Evolutionary conservation across 495 filamentous ascomycete species (phyloP), one percentile per base, ranked within the genome.

Genomic region (Aspergillus avenaceus): DNA sequence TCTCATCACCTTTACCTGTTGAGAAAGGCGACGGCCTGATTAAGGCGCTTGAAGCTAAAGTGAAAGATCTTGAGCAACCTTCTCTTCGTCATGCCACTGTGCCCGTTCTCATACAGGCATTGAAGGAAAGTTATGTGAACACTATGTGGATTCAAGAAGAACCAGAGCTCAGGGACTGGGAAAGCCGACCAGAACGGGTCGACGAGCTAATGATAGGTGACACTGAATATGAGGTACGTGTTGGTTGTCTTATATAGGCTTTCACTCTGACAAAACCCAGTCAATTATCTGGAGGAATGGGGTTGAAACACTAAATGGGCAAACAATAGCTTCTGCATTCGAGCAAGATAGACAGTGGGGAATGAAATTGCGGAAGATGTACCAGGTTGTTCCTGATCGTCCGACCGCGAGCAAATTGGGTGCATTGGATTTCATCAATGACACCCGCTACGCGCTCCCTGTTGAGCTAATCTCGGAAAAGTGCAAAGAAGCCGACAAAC

Each of bases 241-340:
- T 11, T 12, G 13, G 0, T 4, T 21, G 16, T 16, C 9, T 23
- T 9, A 25, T 19, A 25, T 21, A 36, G 44, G 3, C 5, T 8
- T 36, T 18, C 0, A n/a, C 50, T 34, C 47, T 27, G 19, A 13
- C 11, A 4, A 16, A 22, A 13, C 36, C 29, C 23, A 72, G 67
- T 71, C 69, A 2, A 60, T 70, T 23, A 71, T 73, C 12, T 73
- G 69, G 69, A 59, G 69, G n/a, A 66, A 70, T 26, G 69, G 69
- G 2, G 55, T 71, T 45, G 69, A 73, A 18, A 50, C 56, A 3
- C 45, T 65, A 5, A 57, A 66, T 14, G 61, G 62, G 16, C 24
- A 57, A 36, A 58, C 60, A 0, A 69, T 71, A 12, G 53, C 60
- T 22, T 55, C 59, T 7, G 67, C 66, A 12, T 71, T 70, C 36